phyloP scores from a whole-genome alignment of 169 alveolate species.

The Plasmodium vivax region DNA sequence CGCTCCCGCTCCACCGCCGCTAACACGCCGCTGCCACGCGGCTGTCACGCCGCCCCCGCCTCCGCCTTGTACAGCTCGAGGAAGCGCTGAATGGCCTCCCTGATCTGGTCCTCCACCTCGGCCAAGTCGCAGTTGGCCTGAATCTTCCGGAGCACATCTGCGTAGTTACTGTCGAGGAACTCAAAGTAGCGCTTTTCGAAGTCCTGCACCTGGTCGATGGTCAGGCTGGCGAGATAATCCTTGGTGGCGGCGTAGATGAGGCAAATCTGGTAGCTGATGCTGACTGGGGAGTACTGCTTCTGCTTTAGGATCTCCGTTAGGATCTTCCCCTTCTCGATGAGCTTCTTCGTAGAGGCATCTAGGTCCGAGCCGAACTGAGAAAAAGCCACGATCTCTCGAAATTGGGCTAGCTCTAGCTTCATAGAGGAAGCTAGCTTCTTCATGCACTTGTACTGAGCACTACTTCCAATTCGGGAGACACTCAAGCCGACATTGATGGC shows the following conservation, averaged over 20 bases:
- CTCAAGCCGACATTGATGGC: conserved; percentile 99
- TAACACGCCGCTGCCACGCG: not conserved
- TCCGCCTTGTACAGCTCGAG: conserved; percentile 33
- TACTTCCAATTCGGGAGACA: conserved; percentile 97
- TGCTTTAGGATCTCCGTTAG: conserved; percentile 94
- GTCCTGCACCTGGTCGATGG: conserved; percentile 81
- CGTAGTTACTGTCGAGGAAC: conserved; percentile 25
- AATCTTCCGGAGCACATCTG: conserved; percentile 29
- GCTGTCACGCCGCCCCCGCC: not conserved
- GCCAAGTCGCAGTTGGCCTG: conserved; percentile 47
- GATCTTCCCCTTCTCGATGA: conserved; percentile 94
- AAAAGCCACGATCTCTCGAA: conserved; percentile 97
- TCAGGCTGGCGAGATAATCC: conserved; percentile 84
- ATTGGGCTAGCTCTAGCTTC: conserved; percentile 96
- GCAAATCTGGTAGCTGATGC: conserved; percentile 83
- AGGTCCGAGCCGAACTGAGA: conserved; percentile 97
- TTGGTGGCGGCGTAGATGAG: conserved; percentile 88
- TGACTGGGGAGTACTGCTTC: conserved; percentile 90
- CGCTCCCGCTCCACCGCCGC: not conserved
- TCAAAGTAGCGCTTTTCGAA: conserved; percentile 74
- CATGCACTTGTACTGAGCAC: conserved; percentile 95
- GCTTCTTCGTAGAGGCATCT: conserved; percentile 95
- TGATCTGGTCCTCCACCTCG: conserved; percentile 64
- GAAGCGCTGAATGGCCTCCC: conserved; percentile 42
- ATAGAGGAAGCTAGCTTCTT: conserved; percentile 93